phyloP scores from a whole-genome alignment of 371 early-diverging fungal genomes.

The Mucor indicus region DNA sequence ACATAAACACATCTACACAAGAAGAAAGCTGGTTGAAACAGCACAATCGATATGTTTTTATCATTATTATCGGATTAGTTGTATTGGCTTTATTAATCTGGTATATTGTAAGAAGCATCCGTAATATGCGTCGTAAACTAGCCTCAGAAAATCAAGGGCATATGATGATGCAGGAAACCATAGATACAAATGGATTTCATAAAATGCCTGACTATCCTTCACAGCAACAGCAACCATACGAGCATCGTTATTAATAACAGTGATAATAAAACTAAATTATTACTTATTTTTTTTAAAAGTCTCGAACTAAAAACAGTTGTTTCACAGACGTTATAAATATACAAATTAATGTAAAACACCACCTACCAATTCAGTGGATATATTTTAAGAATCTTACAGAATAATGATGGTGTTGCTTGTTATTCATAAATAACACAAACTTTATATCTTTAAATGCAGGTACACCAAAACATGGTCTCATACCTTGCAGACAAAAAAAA shows the following conservation, averaged over 20 bases:
- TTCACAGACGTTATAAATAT: no score
- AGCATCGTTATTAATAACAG: slow-evolving; percentile 19
- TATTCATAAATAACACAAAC: no score
- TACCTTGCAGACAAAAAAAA: no score
- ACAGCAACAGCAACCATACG: slow-evolving; percentile 11
- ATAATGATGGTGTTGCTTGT: no score
- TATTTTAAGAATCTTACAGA: no score
- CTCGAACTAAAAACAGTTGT: no score
- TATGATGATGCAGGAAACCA: slow-evolving; percentile 21
- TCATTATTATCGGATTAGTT: slow-evolving; percentile 19
- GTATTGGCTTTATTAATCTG: slow-evolving; percentile 16
- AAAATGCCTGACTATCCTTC: slow-evolving; percentile 16
- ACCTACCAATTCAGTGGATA: no score
- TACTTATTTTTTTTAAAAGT: background rate
- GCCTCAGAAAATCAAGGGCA: slow-evolving; percentile 23
- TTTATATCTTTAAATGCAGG: no score
- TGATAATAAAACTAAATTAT: background rate
- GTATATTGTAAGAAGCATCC: slow-evolving; percentile 23
- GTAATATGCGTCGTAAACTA: slow-evolving; percentile 26
- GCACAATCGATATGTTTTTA: slow-evolving; percentile 31
- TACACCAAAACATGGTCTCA: no score
- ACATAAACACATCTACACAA: no score
- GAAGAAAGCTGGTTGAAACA: slow-evolving; percentile 25
- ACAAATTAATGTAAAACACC: no score
- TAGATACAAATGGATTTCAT: slow-evolving; percentile 12